Evolutionary conservation across 2,329 filamentous ascomycete species (phyloP).

Genomic region (Aureobasidium sp.): DNA sequence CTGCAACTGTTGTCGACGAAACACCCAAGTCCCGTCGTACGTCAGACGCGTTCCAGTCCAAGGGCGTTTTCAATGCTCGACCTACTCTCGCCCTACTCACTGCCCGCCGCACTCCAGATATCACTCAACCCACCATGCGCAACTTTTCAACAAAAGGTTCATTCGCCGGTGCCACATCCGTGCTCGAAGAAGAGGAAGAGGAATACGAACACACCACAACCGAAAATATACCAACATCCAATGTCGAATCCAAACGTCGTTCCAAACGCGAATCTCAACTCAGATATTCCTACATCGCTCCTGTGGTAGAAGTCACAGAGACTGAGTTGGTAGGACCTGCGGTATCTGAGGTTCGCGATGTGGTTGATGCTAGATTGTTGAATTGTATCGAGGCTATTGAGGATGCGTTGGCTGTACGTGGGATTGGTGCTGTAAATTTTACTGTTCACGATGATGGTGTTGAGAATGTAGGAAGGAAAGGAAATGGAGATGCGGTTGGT

Average conservation of each 20-base stretch:
- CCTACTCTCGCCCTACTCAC: too few relatives aligned
- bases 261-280: slow-evolving; percentile 13
- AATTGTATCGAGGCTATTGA: slow-evolving; percentile 13
- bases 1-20: slow-evolving; percentile 3
- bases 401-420: background rate
- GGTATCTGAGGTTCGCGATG: background rate
- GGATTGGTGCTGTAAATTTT: slow-evolving; percentile 17
- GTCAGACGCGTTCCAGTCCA: background rate
- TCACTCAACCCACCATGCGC: background rate
- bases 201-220: background rate
- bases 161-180: too few relatives aligned
- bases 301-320: background rate
- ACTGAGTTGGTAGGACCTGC: background rate
- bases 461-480: background rate
- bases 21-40: background rate
- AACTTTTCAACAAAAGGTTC: too few relatives aligned
- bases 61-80: too few relatives aligned
- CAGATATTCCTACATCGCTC: background rate
- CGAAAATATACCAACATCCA: background rate
- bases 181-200: slow-evolving; percentile 7
- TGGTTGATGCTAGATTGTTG: slow-evolving; percentile 12
- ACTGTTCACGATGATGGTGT: slow-evolving; percentile 7
- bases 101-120: too few relatives aligned
- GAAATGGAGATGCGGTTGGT: background rate
- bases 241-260: slow-evolving; percentile 3